Conservation (phyloP, 495 filamentous ascomycete species). For the Xylaria nigripes region DNA sequence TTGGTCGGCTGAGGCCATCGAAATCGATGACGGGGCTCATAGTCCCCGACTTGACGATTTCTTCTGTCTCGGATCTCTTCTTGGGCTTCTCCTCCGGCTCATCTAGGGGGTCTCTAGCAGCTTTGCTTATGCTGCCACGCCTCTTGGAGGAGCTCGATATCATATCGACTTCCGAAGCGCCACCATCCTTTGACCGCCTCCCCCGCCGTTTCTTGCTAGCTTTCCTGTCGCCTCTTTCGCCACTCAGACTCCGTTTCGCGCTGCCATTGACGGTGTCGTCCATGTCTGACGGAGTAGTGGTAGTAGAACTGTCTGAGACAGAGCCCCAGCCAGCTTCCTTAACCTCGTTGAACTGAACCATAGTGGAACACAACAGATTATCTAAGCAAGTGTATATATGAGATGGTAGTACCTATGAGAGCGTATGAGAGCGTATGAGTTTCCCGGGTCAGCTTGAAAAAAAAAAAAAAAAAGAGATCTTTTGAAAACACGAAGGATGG, state of each 20-base stretch:
- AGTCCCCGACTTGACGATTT: constrained; percentile 29
- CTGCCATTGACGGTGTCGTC: constrained; percentile 19
- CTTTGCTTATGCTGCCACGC: constrained; percentile 51
- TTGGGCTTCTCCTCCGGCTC: constrained; percentile 45
- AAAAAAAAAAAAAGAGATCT: no score
- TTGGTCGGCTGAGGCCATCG: constrained; percentile 65
- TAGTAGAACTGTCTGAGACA: constrained; percentile 4
- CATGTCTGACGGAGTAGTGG: constrained; percentile 15
- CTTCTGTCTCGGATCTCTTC: constrained; percentile 22
- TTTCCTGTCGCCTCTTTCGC: constrained; percentile 11
- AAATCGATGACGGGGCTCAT: constrained; percentile 65
- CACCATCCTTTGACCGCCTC: constrained; percentile 19
- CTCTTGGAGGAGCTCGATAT: constrained; percentile 27
- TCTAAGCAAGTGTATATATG: neutral
- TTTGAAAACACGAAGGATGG: no score
- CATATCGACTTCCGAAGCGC: constrained; percentile 22
- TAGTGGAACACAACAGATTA: constrained; percentile 7
- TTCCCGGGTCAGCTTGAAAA: no score
- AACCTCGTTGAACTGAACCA: constrained; percentile 22
- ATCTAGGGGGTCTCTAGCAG: constrained; percentile 67
- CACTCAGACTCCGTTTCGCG: constrained; percentile 8
- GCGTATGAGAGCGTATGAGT: no score
- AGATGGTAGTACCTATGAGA: no score
- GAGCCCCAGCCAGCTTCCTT: constrained; percentile 5
- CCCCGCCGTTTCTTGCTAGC: constrained; percentile 21